phyloP scores from a whole-genome alignment of 2,329 filamentous ascomycete species.

The Catunica adiposa region DNA sequence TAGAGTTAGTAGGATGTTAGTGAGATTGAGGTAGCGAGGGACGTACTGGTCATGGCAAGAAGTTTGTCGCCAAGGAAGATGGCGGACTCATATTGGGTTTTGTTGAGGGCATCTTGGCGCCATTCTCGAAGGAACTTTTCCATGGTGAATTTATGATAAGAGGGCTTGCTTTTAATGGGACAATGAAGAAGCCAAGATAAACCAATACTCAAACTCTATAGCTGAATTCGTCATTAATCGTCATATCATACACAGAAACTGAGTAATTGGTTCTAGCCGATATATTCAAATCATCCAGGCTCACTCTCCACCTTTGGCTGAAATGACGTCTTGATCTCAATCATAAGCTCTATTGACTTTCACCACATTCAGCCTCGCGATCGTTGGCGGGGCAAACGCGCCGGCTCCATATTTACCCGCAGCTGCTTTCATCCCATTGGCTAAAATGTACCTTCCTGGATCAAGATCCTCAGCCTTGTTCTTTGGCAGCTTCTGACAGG shows the following conservation, averaged over 20 bases:
- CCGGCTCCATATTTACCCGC: conserved; percentile 2
- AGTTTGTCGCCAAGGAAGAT: conserved; percentile 97
- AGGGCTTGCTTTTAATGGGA: no score
- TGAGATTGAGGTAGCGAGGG: not conserved
- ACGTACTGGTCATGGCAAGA: conserved; percentile 73
- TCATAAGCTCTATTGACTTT: conserved; percentile 5
- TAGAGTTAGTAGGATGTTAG: not conserved
- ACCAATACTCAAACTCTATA: not conserved
- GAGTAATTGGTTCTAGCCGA: not conserved
- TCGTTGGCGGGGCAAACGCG: conserved; percentile 7
- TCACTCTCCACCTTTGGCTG: not conserved
- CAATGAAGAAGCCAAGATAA: not conserved
- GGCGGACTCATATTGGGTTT: conserved; percentile 89
- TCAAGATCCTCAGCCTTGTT: conserved; percentile 10
- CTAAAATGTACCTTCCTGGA: conserved; percentile 1
- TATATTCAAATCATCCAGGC: no score
- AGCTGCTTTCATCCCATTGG: conserved; percentile 3
- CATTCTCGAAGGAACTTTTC: conserved; percentile 85
- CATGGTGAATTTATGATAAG: conserved; percentile 38
- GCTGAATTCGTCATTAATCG: not conserved
- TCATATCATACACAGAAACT: not conserved
- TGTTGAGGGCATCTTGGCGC: conserved; percentile 88
- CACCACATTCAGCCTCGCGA: conserved; percentile 10
- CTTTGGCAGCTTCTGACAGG: not conserved
- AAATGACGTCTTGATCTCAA: not conserved